Evolutionary conservation across 345 rosid species (phyloP).

Genomic region (sweet orange (Citrus sinensis)): DNA sequence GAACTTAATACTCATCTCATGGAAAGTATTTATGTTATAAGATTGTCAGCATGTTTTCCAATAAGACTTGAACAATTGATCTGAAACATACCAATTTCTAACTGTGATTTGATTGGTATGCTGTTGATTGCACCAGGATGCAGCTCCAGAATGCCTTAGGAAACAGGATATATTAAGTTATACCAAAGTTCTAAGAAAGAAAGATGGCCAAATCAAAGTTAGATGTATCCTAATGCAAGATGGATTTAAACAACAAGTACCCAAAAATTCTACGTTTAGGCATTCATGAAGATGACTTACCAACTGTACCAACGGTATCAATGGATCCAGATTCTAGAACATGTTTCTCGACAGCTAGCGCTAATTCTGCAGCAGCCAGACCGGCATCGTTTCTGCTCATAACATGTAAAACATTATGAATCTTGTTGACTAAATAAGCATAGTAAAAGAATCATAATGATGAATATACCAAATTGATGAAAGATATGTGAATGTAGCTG

Average conservation of each 20-base stretch:
- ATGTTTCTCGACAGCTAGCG: slow-evolving; percentile 91
- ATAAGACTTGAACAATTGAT: no score
- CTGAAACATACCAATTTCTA: no score
- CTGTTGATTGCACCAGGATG: slow-evolving; percentile 67
- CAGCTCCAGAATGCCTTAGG: slow-evolving; percentile 69
- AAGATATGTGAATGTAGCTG: not conserved
- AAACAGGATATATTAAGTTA: slow-evolving; percentile 2
- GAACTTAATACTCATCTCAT: no score
- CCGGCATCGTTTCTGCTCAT: slow-evolving; percentile 80
- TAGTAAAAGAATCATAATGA: no score
- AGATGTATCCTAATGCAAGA: not conserved
- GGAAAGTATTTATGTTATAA: no score
- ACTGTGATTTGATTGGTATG: no score
- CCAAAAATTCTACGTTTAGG: not conserved
- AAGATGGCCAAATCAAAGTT: slow-evolving; percentile 1
- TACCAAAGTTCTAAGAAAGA: not conserved
- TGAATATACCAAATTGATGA: not conserved
- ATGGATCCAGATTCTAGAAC: slow-evolving; percentile 78
- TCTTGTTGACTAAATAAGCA: not conserved
- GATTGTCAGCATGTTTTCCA: no score
- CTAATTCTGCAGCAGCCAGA: slow-evolving; percentile 90
- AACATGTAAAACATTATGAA: slow-evolving; percentile 6
- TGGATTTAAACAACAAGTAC: not conserved
- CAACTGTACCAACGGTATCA: slow-evolving; percentile 95
- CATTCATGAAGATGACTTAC: slow-evolving; percentile 31